Conservation (phyloP, 2,329 filamentous ascomycete species). For the Boeremia exigua region DNA sequence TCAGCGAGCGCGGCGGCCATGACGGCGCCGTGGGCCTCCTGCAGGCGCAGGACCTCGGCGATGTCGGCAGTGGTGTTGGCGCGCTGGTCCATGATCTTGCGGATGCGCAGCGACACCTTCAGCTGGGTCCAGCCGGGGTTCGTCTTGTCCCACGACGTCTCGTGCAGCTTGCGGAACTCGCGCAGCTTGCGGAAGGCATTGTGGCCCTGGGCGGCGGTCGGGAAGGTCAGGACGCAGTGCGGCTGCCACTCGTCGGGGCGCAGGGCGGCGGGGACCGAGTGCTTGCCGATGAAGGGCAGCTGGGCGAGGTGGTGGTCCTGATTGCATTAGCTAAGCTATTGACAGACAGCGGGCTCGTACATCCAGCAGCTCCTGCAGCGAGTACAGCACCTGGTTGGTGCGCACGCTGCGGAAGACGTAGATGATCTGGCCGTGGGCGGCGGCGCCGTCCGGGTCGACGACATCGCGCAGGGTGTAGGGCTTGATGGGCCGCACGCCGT, state of each 20-base stretch:
- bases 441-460: constrained; percentile 30
- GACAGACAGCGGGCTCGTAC: constrained; percentile 46
- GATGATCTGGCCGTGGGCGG: constrained; percentile 62
- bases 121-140: constrained; percentile 51
- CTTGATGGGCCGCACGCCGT: constrained; percentile 23
- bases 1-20: constrained; percentile 27
- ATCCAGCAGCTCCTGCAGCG: constrained; percentile 61
- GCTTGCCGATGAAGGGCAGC: constrained; percentile 68
- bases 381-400: constrained; percentile 70
- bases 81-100: constrained; percentile 67
- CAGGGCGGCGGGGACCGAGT: constrained; percentile 63
- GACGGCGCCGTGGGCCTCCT: constrained; percentile 47
- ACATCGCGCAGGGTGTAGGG: constrained; percentile 52
- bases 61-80: constrained; percentile 68
- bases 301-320: constrained; percentile 63
- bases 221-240: constrained; percentile 64
- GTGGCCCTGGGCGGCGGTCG: constrained; percentile 56
- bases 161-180: constrained; percentile 65
- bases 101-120: constrained; percentile 58
- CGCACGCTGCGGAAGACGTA: constrained; percentile 67
- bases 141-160: constrained; percentile 57
- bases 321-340: background rate
- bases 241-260: constrained; percentile 69
- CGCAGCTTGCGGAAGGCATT: constrained; percentile 64
- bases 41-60: constrained; percentile 60